Conservation (phyloP, 768 basidiomycete species). For the Chalciporus chontae region DNA sequence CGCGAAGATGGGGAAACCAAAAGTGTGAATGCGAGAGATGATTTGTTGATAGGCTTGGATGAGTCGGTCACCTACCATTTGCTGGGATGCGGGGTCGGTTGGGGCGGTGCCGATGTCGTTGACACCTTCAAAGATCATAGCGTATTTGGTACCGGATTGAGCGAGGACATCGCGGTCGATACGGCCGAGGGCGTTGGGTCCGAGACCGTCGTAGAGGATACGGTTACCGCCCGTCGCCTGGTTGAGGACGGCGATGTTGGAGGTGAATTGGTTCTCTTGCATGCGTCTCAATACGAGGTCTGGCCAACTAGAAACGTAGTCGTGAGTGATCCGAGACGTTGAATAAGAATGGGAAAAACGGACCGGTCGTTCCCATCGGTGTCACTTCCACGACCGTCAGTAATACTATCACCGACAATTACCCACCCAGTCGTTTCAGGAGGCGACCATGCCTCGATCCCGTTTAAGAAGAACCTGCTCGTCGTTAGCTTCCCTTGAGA, state of each 20-base stretch:
- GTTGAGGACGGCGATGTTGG: conserved; percentile 2
- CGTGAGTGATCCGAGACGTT: background rate
- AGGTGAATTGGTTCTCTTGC: background rate
- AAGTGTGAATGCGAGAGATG: conserved; percentile 1
- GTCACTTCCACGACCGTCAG: conserved; percentile 3
- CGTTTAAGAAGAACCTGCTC: conserved; percentile 5
- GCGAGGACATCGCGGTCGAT: conserved; percentile 3
- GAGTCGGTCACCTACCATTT: conserved; percentile 1
- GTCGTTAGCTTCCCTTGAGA: background rate
- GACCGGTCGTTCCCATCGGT: conserved; percentile 3
- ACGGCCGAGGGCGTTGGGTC: background rate
- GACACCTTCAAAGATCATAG: conserved; percentile 8
- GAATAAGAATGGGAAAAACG: background rate
- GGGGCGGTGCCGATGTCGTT: conserved; percentile 6
- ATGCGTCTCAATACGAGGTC: conserved; percentile 3
- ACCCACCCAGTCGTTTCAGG: background rate
- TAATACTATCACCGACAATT: conserved; percentile 5
- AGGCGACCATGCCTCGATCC: conserved; percentile 4
- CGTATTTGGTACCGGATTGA: conserved; percentile 6
- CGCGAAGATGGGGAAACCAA: conserved; percentile 3
- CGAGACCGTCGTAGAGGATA: background rate
- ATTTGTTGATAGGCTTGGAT: conserved; percentile 4
- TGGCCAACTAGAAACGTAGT: background rate
- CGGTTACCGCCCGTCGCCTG: background rate
- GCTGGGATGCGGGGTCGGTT: background rate